A percentile compares a stretch with the other conserved stretches of the same genome.
These are phyloP conservation scores for Platanthera zijinensis DNA, from an alignment of 106 monocot species.

Conservation along the genomic window DNA sequence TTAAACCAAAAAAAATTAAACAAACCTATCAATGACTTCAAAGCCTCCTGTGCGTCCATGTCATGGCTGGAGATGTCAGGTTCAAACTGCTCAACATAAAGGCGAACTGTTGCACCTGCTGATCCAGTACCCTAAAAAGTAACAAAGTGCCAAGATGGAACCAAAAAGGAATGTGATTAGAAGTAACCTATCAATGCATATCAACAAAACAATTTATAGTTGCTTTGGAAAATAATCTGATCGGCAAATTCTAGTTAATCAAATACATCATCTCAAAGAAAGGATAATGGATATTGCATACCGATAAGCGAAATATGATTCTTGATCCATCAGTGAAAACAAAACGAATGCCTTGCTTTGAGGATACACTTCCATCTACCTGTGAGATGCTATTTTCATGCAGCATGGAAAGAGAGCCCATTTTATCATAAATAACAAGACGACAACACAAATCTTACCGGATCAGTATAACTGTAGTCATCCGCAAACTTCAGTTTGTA, in stretches of 20 bases:
- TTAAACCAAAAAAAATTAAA: background rate
- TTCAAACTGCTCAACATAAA: slow-evolving; percentile 91
- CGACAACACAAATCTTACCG: slow-evolving; percentile 30
- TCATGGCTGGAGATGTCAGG: slow-evolving; percentile 76
- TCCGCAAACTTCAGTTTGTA: slow-evolving; percentile 88
- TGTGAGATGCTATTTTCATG: slow-evolving; percentile 15
- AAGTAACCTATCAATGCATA: background rate
- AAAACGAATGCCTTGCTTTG: slow-evolving; percentile 87
- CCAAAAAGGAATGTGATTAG: background rate
- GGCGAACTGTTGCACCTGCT: slow-evolving; percentile 78
- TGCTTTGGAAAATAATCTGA: background rate
- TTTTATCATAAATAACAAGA: background rate
- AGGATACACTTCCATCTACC: slow-evolving; percentile 89
- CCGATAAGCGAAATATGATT: slow-evolving; percentile 88
- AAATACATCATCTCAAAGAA: background rate
- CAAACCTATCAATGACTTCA: slow-evolving; percentile 89
- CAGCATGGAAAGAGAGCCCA: background rate
- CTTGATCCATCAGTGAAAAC: slow-evolving; percentile 94
- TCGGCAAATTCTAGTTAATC: background rate
- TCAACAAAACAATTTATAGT: background rate
- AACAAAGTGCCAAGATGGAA: background rate
- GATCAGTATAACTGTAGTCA: slow-evolving; percentile 88
- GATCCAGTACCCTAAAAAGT: slow-evolving; percentile 81
- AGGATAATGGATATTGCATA: slow-evolving; percentile 6
- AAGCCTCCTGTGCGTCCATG: slow-evolving; percentile 68